phyloP scores from a whole-genome alignment of 768 basidiomycete genomes.

The Leccinum barrowsii region DNA sequence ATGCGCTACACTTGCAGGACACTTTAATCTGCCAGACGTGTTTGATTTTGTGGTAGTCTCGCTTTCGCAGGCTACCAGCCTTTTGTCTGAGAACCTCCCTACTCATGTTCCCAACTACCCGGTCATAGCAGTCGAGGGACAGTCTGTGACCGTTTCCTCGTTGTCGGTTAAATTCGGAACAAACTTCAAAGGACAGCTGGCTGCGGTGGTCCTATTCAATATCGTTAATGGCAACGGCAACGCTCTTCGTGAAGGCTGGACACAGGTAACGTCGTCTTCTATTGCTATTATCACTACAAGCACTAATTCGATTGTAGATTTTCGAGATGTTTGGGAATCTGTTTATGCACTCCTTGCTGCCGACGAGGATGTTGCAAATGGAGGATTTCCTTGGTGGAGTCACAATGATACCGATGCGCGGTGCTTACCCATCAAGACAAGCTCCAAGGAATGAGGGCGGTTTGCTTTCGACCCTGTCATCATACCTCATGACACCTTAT shows the following conservation, averaged over 20 bases:
- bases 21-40: slow-evolving; percentile 88
- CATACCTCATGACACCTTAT: slow-evolving; percentile 96
- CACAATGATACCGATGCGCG: slow-evolving; percentile 86
- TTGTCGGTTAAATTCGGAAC: slow-evolving; percentile 92
- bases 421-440: slow-evolving; percentile 61
- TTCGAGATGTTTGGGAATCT: slow-evolving; percentile 99
- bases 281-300: not conserved
- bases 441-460: slow-evolving; percentile 80
- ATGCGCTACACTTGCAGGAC: slow-evolving; percentile 89
- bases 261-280: slow-evolving; percentile 50
- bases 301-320: slow-evolving; percentile 48
- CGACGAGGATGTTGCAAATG: slow-evolving; percentile 90
- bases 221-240: slow-evolving; percentile 96
- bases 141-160: slow-evolving; percentile 85
- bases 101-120: slow-evolving; percentile 80
- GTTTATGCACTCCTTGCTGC: slow-evolving; percentile 90
- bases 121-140: slow-evolving; percentile 84
- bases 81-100: slow-evolving; percentile 72
- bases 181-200: slow-evolving; percentile 92
- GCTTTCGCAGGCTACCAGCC: slow-evolving; percentile 85
- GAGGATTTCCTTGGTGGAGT: slow-evolving; percentile 97
- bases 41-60: slow-evolving; percentile 96
- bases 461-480: slow-evolving; percentile 87
- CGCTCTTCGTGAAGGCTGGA: slow-evolving; percentile 93
- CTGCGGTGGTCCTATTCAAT: slow-evolving; percentile 95